phyloP scores from a whole-genome alignment of 1,284 basidiomycete species.

The Cryptococcus neoformans region DNA sequence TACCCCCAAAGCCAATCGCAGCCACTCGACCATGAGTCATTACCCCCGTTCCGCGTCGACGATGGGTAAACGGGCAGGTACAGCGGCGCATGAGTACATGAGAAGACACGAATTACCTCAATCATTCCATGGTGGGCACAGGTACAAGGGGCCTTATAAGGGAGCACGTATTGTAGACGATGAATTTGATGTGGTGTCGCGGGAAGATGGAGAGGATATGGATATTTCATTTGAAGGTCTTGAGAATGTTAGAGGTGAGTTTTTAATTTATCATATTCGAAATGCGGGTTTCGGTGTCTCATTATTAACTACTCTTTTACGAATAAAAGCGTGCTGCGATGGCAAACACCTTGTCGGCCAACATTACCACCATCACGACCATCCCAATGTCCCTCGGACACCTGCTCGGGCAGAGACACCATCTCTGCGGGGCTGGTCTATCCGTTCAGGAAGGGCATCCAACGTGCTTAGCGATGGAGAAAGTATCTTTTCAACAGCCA shows the following conservation, averaged over 20 bases:
- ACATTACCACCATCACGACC: slow-evolving; percentile 56
- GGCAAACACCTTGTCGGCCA: slow-evolving; percentile 73
- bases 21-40: slow-evolving; percentile 53
- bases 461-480: slow-evolving; percentile 14
- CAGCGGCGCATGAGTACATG: slow-evolving; percentile 83
- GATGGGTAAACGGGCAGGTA: slow-evolving; percentile 76
- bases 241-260: slow-evolving; percentile 72
- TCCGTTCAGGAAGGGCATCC: slow-evolving; percentile 20
- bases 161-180: slow-evolving; percentile 46
- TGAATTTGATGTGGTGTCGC: slow-evolving; percentile 59
- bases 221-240: slow-evolving; percentile 87
- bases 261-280: not conserved
- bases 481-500: slow-evolving; percentile 14
- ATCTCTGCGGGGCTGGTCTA: slow-evolving; percentile 31
- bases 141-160: slow-evolving; percentile 44
- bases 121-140: slow-evolving; percentile 39
- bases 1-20: slow-evolving; percentile 36
- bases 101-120: slow-evolving; percentile 56
- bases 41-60: slow-evolving; percentile 52
- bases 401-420: slow-evolving; percentile 31
- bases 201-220: slow-evolving; percentile 63
- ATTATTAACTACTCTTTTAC: not conserved
- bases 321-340: slow-evolving; percentile 72
- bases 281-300: not conserved
- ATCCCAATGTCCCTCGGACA: slow-evolving; percentile 41